Evolutionary conservation across 257 asterid genomes (phyloP), one percentile per base, ranked within the genome.

Genomic region (Petunia secreta): DNA sequence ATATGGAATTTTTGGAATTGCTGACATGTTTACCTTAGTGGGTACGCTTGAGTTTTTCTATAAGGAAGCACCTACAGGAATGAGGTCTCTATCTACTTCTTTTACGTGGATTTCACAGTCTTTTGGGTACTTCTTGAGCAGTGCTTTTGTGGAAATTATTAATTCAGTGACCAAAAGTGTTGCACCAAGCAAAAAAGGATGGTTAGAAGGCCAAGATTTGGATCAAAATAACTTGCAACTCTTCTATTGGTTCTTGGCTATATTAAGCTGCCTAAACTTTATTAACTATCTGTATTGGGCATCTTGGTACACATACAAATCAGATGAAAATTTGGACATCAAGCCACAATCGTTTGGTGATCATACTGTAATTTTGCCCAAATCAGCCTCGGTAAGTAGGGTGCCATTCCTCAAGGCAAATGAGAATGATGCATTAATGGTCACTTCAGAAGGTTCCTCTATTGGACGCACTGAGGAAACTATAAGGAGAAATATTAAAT

Each of bases 21-120:
- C 96, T 1, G 94, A 92, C 44, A 89, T 92, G 93, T 91, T 91
- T 44, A 86, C 97, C 0, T 63, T 92, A 50, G 91, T 90, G 4
- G 97, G 97, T 10, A 74, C 89, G 77, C 16, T 92, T 83, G 97
- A 91, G 66, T 91, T 92, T 63, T 92, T 91, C 76, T 92, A 91
- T 63, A 88, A 80, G 38, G 96, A 92, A 63, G 96, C 96, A 0
- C 96, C 97, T 0, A 53, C 65, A 0, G 90, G 96, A 69, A 92
- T 92, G 96, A 89, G 91, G 73, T 90, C 96, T 2, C 87, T 92
- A 1, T 86, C 97, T 6, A 91, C 97, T 52, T 92, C 96, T 0
- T 90, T 92, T 25, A 88, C 94, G 2, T 86, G 87, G 86, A 81
- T 91, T 9, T 91, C 94, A 1, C 86, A 87, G 3, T 88, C 93